phyloP scores from a whole-genome alignment of 441 rosid species.

The Euphorbia celastroides region DNA sequence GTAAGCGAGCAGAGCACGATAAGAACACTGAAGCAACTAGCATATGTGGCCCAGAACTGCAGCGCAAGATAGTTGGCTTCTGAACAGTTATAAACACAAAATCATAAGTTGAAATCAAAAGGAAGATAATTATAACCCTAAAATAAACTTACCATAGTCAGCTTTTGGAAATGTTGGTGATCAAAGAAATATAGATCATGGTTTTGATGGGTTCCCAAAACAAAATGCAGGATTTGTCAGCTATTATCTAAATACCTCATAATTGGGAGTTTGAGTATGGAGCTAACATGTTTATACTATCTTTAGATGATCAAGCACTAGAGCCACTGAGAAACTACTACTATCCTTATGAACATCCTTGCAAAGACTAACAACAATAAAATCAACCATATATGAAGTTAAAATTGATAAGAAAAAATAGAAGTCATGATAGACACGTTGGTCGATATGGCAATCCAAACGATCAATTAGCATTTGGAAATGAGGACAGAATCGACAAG shows the following conservation, averaged over 20 bases:
- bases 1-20: conserved; percentile 43
- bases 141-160: background rate
- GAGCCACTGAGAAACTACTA: background rate
- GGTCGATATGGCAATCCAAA: background rate
- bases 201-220: background rate
- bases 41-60: conserved; percentile 79
- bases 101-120: conserved; percentile 5
- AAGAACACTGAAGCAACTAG: conserved; percentile 63
- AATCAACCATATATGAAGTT: background rate
- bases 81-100: conserved; percentile 21
- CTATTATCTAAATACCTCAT: background rate
- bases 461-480: background rate
- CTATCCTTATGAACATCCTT: background rate
- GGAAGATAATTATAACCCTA: background rate
- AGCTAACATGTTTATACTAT: no score
- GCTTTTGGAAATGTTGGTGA: background rate
- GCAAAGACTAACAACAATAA: background rate
- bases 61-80: conserved; percentile 65
- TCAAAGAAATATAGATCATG: background rate
- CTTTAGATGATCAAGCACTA: background rate
- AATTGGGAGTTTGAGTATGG: no score
- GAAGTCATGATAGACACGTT: background rate
- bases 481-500: background rate
- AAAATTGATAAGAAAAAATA: background rate
- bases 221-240: background rate